These are phyloP conservation scores for Trichocladium uniseriatum DNA, from an alignment of 495 filamentous ascomycete species.

Conservation along the genomic window DNA sequence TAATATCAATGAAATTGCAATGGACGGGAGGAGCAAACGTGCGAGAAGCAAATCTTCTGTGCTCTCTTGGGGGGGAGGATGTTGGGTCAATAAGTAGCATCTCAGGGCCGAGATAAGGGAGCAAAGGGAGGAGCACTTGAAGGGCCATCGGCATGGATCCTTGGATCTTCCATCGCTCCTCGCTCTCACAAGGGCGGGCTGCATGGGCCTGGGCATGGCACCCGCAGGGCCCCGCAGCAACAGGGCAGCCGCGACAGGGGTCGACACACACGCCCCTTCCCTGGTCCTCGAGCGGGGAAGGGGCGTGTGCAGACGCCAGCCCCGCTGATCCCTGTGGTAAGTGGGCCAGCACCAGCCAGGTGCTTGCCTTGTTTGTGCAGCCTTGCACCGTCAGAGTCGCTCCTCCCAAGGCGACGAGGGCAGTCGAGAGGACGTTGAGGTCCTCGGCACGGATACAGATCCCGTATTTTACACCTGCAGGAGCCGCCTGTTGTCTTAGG, in stretches of 20 bases:
- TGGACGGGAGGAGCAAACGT: no score
- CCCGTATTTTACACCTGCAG: no score
- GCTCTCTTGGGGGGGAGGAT: conserved; percentile 1
- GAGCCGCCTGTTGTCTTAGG: no score
- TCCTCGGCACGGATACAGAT: no score
- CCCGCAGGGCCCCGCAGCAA: background rate
- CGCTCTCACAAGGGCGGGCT: background rate
- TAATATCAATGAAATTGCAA: no score
- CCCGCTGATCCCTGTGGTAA: conserved; percentile 17
- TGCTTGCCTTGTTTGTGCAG: conserved; percentile 4
- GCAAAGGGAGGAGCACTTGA: conserved; percentile 11
- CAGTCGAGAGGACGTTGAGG: no score
- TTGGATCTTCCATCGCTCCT: conserved; percentile 4
- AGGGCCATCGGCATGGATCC: conserved; percentile 19
- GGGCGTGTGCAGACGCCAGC: conserved; percentile 12
- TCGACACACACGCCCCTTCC: background rate
- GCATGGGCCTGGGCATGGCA: background rate
- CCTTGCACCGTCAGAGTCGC: no score
- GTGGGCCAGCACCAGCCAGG: conserved; percentile 2
- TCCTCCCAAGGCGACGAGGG: no score
- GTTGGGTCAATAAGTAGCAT: conserved; percentile 1
- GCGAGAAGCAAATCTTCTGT: background rate
- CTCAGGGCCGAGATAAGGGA: conserved; percentile 1
- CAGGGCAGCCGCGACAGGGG: no score
- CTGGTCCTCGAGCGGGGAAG: background rate